A percentile compares a stretch with the other conserved stretches of the same genome.
Evolutionary conservation across 495 filamentous ascomycete species (phyloP).

Genomic region (Margaritispora aquatica): DNA sequence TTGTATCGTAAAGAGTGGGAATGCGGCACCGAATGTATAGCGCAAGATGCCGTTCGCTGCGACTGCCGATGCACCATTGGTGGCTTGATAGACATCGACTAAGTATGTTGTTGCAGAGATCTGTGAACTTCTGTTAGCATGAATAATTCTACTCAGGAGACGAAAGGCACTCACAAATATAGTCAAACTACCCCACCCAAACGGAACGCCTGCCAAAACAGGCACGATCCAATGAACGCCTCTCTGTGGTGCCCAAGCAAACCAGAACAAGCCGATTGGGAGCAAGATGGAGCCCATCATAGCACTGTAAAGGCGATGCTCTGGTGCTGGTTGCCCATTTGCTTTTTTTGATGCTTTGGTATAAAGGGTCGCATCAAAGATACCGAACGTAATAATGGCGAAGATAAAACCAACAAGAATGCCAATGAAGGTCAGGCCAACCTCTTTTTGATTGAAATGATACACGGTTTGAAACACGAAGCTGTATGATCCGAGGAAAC

Average conservation of each 20-base stretch:
- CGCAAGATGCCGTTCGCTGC: conserved; percentile 69
- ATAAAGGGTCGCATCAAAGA: conserved; percentile 19
- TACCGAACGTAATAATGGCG: conserved; percentile 10
- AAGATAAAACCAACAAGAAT: conserved; percentile 16
- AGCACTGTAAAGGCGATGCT: conserved; percentile 19
- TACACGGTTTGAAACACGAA: conserved; percentile 21
- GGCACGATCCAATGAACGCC: conserved; percentile 18
- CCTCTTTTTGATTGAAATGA: conserved; percentile 19
- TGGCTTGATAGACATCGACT: conserved; percentile 16
- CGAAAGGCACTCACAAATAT: conserved; percentile 11
- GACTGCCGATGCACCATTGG: conserved; percentile 64
- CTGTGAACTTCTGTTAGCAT: neutral
- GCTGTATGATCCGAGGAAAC: conserved; percentile 21
- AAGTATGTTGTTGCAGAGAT: conserved; percentile 18
- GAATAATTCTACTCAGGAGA: too few relatives aligned
- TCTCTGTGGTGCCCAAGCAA: conserved; percentile 12
- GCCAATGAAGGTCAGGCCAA: conserved; percentile 22
- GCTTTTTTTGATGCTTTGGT: conserved; percentile 7
- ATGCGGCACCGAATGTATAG: conserved; percentile 69
- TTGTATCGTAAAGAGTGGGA: conserved; percentile 74
- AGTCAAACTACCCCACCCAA: conserved; percentile 17
- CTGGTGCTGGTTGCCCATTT: conserved; percentile 12
- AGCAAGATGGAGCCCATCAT: conserved; percentile 17
- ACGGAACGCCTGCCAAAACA: conserved; percentile 18
- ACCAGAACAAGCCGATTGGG: conserved; percentile 21